Conservation (phyloP, 306 rosid species). For the Geum urbanum region DNA sequence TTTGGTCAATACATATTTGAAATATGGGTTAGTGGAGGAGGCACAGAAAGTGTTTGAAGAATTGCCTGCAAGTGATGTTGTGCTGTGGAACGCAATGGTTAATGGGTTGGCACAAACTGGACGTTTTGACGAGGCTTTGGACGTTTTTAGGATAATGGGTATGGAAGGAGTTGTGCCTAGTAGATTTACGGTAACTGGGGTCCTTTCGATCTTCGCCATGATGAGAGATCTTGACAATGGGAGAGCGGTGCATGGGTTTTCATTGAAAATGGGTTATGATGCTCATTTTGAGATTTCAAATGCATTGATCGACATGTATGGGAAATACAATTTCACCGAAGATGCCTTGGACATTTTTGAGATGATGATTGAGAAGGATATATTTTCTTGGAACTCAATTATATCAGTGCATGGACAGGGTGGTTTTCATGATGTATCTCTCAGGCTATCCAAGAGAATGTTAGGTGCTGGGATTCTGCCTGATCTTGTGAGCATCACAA, state of each 20-base stretch:
- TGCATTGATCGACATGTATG: slow-evolving; percentile 79
- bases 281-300: slow-evolving; percentile 57
- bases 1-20: slow-evolving; percentile 59
- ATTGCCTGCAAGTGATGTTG: slow-evolving; percentile 67
- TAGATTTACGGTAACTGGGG: slow-evolving; percentile 58
- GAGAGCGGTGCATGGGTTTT: slow-evolving; percentile 56
- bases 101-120: slow-evolving; percentile 71
- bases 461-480: slow-evolving; percentile 47
- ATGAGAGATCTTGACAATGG: slow-evolving; percentile 55
- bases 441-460: slow-evolving; percentile 66
- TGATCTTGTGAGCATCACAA: slow-evolving; percentile 64
- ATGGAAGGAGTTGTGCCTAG: slow-evolving; percentile 50
- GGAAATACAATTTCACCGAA: slow-evolving; percentile 57
- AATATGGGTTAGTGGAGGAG: slow-evolving; percentile 44
- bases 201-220: slow-evolving; percentile 57
- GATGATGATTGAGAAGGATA: slow-evolving; percentile 61
- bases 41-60: slow-evolving; percentile 63
- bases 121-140: slow-evolving; percentile 55
- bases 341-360: slow-evolving; percentile 62
- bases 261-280: slow-evolving; percentile 58
- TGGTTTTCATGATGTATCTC: slow-evolving; percentile 48
- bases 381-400: slow-evolving; percentile 85
- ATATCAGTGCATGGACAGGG: slow-evolving; percentile 57
- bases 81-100: slow-evolving; percentile 83
- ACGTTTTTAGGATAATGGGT: slow-evolving; percentile 55